A percentile compares a stretch with the other conserved stretches of the same genome.
These are phyloP conservation scores for Diddensiella santjacobensis DNA, from an alignment of 805 yeast species.

Conservation along the genomic window DNA sequence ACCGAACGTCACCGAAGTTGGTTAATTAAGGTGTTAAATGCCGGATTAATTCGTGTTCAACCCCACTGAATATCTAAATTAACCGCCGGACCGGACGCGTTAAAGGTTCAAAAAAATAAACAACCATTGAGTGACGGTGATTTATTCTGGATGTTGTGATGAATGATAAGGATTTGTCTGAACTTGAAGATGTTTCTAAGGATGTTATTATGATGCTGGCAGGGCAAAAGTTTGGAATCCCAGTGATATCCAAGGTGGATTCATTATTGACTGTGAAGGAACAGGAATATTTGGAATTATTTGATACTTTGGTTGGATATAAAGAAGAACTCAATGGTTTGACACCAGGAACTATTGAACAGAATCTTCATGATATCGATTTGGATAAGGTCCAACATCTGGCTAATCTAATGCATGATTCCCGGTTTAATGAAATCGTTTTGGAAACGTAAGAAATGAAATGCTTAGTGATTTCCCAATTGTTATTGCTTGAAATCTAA, in stretches of 20 bases:
- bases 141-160: too few species aligned
- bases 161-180: too few species aligned
- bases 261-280: conserved; percentile 11
- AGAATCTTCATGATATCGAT: too few species aligned
- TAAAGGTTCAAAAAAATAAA: too few species aligned
- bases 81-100: too few species aligned
- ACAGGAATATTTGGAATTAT: conserved; percentile 8
- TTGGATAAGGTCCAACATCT: background rate
- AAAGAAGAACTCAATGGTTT: background rate
- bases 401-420: background rate
- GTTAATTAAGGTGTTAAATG: too few species aligned
- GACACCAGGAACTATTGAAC: too few species aligned
- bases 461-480: background rate
- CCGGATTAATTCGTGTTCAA: too few species aligned
- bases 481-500: background rate
- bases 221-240: conserved; percentile 14
- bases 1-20: too few species aligned
- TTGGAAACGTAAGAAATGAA: conserved; percentile 9
- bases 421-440: conserved; percentile 1
- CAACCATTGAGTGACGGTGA: too few species aligned
- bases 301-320: background rate
- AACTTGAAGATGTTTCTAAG: background rate
- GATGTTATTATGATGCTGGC: conserved; percentile 3
- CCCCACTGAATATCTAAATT: too few species aligned
- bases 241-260: conserved; percentile 7